Base-by-base conservation (phyloP, 192 early-diverging fungal species). In the Rhizophagus prolifer region DNA sequence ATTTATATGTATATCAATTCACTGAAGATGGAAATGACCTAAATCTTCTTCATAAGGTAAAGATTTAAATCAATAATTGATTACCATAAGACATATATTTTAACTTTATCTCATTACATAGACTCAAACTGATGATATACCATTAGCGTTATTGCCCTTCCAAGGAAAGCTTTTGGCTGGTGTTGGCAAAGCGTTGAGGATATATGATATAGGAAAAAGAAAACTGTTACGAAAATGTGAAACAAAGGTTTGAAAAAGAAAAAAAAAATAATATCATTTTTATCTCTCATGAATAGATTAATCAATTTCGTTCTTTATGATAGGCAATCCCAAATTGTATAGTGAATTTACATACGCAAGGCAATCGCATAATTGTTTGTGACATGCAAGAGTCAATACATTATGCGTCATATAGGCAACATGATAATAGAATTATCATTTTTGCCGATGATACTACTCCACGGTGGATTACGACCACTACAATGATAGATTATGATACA, bases 361-460 rank as follows among this genome's bases (percentile, higher is more conserved):
- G 92, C 62, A 83, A 91, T 77, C 90, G 94, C 23, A 92, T 99
- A 70, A 83, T 97, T 60, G 86, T 94, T 25, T 90, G 90, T 34
- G 98, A 99, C 77, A 86, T 94, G 25, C 94, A 95, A 76, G 95
- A 97, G 81, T 95, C 95, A 5, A 82, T 96, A 6, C 90, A 89
- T 41, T 95, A 93, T 83, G 91, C 88, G 1, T 81, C 85, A 2
- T 97, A 95, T 79, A 81, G 89, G 23, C 86, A 84, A 31, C 75
- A 85, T 5, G 90, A 96, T 72, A 95, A 96, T 79, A 87, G 88
- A 19, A 94, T 99, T 81, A 90, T 90, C n/a, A 84, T 95, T 1
- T 92, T 97, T 83, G 95, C 96, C 41, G 96, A 97, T 74, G 98
- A 99, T 79, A 89, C 93, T n/a, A 81, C 90, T 25, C 93, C 94